Evolutionary conservation across 169 alveolate species (phyloP).

Genomic region (Plasmodium coatneyi): DNA sequence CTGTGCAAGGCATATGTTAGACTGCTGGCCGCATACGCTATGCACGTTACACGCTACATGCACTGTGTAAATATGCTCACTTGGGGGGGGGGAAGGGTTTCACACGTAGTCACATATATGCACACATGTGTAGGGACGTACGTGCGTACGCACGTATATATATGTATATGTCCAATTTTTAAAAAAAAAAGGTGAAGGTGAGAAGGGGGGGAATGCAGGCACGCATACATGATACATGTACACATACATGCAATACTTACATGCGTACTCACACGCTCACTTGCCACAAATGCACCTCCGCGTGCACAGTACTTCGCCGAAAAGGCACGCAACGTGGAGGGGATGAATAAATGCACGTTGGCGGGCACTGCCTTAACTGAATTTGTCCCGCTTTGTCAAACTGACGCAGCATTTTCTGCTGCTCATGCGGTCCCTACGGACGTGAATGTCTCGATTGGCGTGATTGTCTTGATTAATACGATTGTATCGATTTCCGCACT

Average conservation of each 20-base stretch:
- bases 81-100: background rate
- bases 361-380: background rate
- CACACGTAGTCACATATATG: background rate
- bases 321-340: background rate
- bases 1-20: background rate
- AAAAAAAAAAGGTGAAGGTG: background rate
- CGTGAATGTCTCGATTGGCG: background rate
- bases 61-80: background rate
- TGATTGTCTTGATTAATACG: background rate
- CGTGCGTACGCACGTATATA: background rate
- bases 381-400: background rate
- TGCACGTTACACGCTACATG: background rate
- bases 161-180: background rate
- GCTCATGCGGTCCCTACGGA: background rate
- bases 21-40: background rate
- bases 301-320: background rate
- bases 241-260: conserved; percentile 12
- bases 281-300: background rate
- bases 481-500: background rate
- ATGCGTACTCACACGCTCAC: background rate
- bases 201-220: background rate
- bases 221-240: conserved; percentile 5
- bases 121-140: background rate
- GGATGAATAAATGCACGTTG: background rate
- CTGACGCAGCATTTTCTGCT: background rate